Evolutionary conservation across 257 asterid genomes (phyloP), one percentile per base, ranked within the genome.

Genomic region (Solanum neorickii): DNA sequence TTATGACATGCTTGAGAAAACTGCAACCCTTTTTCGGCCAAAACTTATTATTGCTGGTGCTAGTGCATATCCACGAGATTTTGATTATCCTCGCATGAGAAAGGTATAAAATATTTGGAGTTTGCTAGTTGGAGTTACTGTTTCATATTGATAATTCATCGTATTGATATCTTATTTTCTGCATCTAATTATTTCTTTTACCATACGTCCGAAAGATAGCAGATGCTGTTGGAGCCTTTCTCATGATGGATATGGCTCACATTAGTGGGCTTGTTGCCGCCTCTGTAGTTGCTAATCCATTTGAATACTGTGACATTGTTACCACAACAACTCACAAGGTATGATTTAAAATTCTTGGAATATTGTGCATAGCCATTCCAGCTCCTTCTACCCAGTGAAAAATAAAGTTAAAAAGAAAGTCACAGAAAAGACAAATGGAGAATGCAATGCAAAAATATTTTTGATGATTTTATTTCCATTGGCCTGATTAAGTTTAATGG

Each of bases 191-290:
- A 10, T 44, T 37, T 88, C 83, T 59, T 44, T 31, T 46, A 87
- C 35, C 60, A 21, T 76, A 35, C 25, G 31, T 82, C 70, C n/a
- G 86, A 87, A 89, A 96, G 99, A 94, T 96, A 85, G 98, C 99
- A 69, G 98, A 97, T 91, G 82, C 94, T 82, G 97, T 94, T 75
- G 99, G 99, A 83, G 99, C 99, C 91, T 96, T 94, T 88, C 98
- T 97, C 73, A 96, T 97, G 99, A 96, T 95, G 95, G 99, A 96
- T 87, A 96, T 95, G 98, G 98, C 99, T 83, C 99, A 96, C 89
- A 97, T 97, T 47, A 97, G 99, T 78, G 99, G 99, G 60, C 98
- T 97, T 85, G 98, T 97, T 86, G 94, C 99, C 88, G 98, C 99
- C 69, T 92, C 97, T 56, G 99, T 97, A 73, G 98, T 96, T 84